Evolutionary conservation across 2,329 filamentous ascomycete species (phyloP).

Genomic region (Claviceps capensis): DNA sequence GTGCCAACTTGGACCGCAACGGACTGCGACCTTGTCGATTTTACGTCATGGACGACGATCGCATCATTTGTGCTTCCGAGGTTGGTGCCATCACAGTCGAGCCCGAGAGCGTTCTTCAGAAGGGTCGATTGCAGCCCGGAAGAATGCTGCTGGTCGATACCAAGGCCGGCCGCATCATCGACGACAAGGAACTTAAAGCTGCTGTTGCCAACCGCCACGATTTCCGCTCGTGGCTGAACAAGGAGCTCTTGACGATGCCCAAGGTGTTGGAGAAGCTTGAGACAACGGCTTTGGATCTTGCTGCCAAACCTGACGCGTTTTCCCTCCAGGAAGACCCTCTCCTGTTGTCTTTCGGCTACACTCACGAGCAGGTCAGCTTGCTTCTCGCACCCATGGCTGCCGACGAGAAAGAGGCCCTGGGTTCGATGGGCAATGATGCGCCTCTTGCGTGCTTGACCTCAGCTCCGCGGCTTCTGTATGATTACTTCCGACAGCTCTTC

Average conservation of each 20-base stretch:
- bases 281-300: conserved; percentile 46
- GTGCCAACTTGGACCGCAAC: conserved; percentile 92
- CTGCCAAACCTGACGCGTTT: conserved; percentile 50
- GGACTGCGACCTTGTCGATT: conserved; percentile 90
- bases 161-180: conserved; percentile 76
- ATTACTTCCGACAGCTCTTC: conserved; percentile 96
- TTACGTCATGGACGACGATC: conserved; percentile 92
- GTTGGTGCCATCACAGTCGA: conserved; percentile 89
- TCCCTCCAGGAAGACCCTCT: conserved; percentile 74
- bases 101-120: conserved; percentile 79
- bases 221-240: conserved; percentile 79
- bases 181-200: conserved; percentile 82
- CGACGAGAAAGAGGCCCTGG: conserved; percentile 91
- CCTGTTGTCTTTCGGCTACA: conserved; percentile 82
- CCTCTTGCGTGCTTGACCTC: conserved; percentile 84
- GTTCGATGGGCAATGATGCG: conserved; percentile 96
- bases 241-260: conserved; percentile 70
- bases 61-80: conserved; percentile 93
- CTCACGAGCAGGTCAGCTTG: conserved; percentile 86
- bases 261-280: conserved; percentile 51
- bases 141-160: conserved; percentile 96
- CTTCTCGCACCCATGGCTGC: conserved; percentile 91
- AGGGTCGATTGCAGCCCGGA: conserved; percentile 84
- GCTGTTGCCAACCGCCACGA: conserved; percentile 77
- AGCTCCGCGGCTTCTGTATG: conserved; percentile 76